These are phyloP conservation scores for Phylloporus sp. DNA, from an alignment of 768 basidiomycete species.

Conservation along the genomic window DNA sequence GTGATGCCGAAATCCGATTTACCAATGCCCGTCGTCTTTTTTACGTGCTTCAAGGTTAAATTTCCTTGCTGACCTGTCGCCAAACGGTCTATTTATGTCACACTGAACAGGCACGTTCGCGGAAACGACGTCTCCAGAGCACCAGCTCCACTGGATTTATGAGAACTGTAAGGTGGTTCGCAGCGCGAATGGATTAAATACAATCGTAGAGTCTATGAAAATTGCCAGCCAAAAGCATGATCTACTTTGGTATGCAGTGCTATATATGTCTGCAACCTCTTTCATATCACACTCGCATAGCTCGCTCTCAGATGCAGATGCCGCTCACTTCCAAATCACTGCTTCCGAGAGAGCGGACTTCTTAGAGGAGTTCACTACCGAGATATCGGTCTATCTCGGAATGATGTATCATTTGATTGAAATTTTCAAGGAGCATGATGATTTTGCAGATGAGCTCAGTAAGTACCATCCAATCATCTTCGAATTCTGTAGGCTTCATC, in stretches of 20 bases:
- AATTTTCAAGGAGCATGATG: slow-evolving; percentile 87
- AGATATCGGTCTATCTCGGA: slow-evolving; percentile 89
- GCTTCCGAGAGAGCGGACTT: slow-evolving; percentile 69
- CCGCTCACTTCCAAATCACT: slow-evolving; percentile 66
- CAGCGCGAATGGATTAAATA: slow-evolving; percentile 75
- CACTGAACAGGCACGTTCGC: slow-evolving; percentile 71
- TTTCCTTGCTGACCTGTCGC: background rate
- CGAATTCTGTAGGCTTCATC: background rate
- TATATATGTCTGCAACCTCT: background rate
- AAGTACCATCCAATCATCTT: slow-evolving; percentile 32
- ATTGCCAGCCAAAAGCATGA: slow-evolving; percentile 88
- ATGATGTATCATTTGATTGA: slow-evolving; percentile 96
- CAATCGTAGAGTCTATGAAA: slow-evolving; percentile 84
- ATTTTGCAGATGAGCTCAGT: slow-evolving; percentile 97
- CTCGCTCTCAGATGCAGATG: slow-evolving; percentile 71
- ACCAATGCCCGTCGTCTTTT: slow-evolving; percentile 82
- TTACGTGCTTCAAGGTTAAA: slow-evolving; percentile 86
- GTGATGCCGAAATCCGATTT: slow-evolving; percentile 79
- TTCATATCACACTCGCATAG: slow-evolving; percentile 36
- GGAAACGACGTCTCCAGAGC: slow-evolving; percentile 87
- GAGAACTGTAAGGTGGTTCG: slow-evolving; percentile 89
- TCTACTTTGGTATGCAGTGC: slow-evolving; percentile 56
- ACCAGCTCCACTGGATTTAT: slow-evolving; percentile 94
- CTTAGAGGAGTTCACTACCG: slow-evolving; percentile 87
- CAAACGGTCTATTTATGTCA: slow-evolving; percentile 9